Conservation (phyloP, 768 basidiomycete species). For the Hebeloma cylindrosporum region DNA sequence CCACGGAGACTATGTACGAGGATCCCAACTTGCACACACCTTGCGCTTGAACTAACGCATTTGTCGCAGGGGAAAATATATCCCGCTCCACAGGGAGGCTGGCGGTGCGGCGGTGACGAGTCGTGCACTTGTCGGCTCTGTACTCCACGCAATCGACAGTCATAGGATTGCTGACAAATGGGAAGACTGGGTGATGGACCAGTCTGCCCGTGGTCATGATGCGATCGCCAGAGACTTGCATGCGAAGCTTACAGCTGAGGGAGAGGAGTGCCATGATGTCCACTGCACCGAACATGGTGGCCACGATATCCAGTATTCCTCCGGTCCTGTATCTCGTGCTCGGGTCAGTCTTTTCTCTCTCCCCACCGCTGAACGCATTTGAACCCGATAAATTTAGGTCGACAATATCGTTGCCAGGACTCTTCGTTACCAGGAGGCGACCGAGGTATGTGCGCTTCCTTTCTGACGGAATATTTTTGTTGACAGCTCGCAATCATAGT, state of each 20-base stretch:
- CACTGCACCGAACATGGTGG: conserved; percentile 4
- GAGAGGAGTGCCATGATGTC: conserved; percentile 1
- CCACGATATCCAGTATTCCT: conserved; percentile 1
- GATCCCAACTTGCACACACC: neutral
- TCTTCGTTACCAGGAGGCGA: neutral
- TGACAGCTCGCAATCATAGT: no score
- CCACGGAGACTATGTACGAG: conserved; percentile 1
- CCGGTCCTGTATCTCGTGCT: conserved; percentile 2
- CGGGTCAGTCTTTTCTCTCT: conserved; percentile 1
- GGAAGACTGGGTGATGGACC: conserved; percentile 1
- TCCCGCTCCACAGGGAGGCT: conserved; percentile 1
- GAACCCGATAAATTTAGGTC: neutral
- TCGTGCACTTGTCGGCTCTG: neutral
- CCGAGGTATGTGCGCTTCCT: neutral
- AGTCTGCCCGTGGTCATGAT: conserved; percentile 1
- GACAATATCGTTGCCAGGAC: conserved; percentile 4
- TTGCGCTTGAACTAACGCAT: neutral
- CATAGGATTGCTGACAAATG: neutral
- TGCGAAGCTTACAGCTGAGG: conserved; percentile 1
- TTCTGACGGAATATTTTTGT: neutral
- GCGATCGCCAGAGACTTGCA: conserved; percentile 5
- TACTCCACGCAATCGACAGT: conserved; percentile 2
- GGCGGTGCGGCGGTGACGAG: neutral
- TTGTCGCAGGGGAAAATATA: conserved; percentile 1
- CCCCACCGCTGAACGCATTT: neutral